A percentile compares a stretch with the other conserved stretches of the same genome.
Conservation (phyloP, 169 alveolate species). For the Plasmodium cynomolgi region DNA sequence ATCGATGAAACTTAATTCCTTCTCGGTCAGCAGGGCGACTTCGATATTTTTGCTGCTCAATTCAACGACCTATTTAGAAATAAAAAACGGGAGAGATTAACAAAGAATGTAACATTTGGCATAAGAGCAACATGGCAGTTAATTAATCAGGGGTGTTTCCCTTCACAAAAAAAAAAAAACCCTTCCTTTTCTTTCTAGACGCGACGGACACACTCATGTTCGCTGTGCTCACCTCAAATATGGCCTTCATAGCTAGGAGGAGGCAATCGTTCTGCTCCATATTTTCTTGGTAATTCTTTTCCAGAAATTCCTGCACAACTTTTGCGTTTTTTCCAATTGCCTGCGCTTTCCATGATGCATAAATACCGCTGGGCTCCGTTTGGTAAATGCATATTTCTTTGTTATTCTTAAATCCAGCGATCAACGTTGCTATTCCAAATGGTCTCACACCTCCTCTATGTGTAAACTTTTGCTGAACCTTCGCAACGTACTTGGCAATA, state of each 20-base stretch:
- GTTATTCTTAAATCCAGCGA: constrained; percentile 94
- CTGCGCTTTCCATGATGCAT: constrained; percentile 98
- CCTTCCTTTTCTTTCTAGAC: not conserved
- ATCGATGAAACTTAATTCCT: constrained; percentile 81
- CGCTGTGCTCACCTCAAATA: constrained; percentile 89
- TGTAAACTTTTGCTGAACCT: constrained; percentile 95
- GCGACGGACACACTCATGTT: not conserved
- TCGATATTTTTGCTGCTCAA: constrained; percentile 90
- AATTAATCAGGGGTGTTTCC: not conserved
- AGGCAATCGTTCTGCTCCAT: constrained; percentile 91
- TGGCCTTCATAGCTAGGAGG: constrained; percentile 93
- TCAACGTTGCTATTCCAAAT: constrained; percentile 96
- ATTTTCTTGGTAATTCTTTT: constrained; percentile 93
- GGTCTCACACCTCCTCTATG: constrained; percentile 99
- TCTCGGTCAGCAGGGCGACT: constrained; percentile 85
- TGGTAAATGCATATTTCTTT: constrained; percentile 93
- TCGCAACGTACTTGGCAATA: constrained; percentile 95
- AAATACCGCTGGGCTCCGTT: constrained; percentile 99
- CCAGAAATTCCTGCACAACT: constrained; percentile 95
- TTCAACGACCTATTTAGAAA: constrained; percentile 83
- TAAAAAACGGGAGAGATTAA: not conserved
- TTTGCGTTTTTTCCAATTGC: constrained; percentile 98
- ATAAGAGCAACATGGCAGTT: not conserved
- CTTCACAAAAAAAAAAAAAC: not conserved
- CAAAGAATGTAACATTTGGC: not conserved